Evolutionary conservation across 768 basidiomycete species (phyloP).

Genomic region (Mrakia frigida): DNA sequence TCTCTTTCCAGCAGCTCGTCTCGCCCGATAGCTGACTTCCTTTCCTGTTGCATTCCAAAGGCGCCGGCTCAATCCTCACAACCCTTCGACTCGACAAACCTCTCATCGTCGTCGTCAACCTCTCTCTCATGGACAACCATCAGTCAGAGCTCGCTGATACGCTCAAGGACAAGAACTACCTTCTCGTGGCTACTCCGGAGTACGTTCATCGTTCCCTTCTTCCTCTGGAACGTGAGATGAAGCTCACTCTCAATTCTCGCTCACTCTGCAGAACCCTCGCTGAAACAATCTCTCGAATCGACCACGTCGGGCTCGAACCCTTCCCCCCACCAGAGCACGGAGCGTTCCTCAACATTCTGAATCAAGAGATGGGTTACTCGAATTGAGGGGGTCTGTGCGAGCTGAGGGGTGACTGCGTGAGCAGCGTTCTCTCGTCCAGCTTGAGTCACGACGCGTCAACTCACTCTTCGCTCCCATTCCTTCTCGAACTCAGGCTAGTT

Average conservation of each 20-base stretch:
- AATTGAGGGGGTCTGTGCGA: too few species aligned
- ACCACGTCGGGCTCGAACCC: neutral
- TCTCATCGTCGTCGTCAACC: constrained; percentile 83
- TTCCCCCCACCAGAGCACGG: neutral
- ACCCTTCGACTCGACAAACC: constrained; percentile 68
- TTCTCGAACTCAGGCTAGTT: too few species aligned
- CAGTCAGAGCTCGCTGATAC: constrained; percentile 79
- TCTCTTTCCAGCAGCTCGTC: neutral
- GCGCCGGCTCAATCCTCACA: constrained; percentile 90
- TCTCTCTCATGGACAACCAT: constrained; percentile 83
- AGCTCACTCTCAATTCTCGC: neutral
- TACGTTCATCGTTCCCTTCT: constrained; percentile 46
- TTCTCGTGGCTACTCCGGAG: constrained; percentile 57
- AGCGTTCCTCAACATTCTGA: neutral
- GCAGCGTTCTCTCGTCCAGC: too few species aligned
- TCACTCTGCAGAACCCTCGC: neutral
- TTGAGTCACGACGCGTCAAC: too few species aligned
- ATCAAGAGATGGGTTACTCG: neutral
- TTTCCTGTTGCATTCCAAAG: constrained; percentile 39
- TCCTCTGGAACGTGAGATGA: neutral
- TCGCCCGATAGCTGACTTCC: neutral
- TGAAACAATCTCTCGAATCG: neutral
- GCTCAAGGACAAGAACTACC: constrained; percentile 56
- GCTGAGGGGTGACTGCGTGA: too few species aligned
- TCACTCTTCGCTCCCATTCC: too few species aligned